phyloP scores from a whole-genome alignment of 2,329 filamentous ascomycete genomes.

The Claviceps digitariae region DNA sequence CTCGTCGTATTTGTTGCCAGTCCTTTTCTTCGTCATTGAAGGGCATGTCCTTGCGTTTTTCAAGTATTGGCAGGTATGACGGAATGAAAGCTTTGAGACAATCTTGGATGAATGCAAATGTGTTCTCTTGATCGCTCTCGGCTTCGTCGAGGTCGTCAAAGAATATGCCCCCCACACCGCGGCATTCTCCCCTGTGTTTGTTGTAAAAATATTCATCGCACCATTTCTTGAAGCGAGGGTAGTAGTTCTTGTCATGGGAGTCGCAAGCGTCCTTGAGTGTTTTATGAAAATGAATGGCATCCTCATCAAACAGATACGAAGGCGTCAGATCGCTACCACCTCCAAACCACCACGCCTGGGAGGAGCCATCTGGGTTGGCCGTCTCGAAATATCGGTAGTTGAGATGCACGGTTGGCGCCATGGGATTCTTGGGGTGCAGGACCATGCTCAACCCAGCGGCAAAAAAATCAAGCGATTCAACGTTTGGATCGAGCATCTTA shows the following conservation, averaged over 20 bases:
- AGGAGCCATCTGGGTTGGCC: slow-evolving; percentile 65
- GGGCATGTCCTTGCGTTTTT: slow-evolving; percentile 81
- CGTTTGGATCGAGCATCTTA: slow-evolving; percentile 67
- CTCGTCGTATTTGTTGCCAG: slow-evolving; percentile 90
- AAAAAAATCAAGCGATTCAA: slow-evolving; percentile 86
- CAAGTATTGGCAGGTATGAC: slow-evolving; percentile 78
- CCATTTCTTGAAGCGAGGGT: slow-evolving; percentile 92
- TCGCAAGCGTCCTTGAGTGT: slow-evolving; percentile 89
- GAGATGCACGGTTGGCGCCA: slow-evolving; percentile 93
- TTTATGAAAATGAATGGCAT: slow-evolving; percentile 91
- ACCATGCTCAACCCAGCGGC: slow-evolving; percentile 88
- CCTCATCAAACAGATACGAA: slow-evolving; percentile 89
- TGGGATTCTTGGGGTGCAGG: slow-evolving; percentile 84
- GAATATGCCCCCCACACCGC: slow-evolving; percentile 92
- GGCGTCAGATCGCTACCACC: slow-evolving; percentile 91
- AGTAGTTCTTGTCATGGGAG: slow-evolving; percentile 83
- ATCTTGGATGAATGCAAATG: slow-evolving; percentile 81
- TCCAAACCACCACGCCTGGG: slow-evolving; percentile 94
- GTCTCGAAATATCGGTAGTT: slow-evolving; percentile 99
- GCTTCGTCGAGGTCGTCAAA: slow-evolving; percentile 91
- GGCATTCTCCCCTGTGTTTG: slow-evolving; percentile 75
- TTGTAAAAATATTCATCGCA: slow-evolving; percentile 96
- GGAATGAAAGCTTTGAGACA: slow-evolving; percentile 80
- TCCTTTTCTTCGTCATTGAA: slow-evolving; percentile 77
- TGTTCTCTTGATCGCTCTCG: slow-evolving; percentile 75